A percentile compares a stretch with the other conserved stretches of the same genome.
These are phyloP conservation scores for Hypoxylon sp. DNA, from an alignment of 2,329 filamentous ascomycete species.

Conservation along the genomic window DNA sequence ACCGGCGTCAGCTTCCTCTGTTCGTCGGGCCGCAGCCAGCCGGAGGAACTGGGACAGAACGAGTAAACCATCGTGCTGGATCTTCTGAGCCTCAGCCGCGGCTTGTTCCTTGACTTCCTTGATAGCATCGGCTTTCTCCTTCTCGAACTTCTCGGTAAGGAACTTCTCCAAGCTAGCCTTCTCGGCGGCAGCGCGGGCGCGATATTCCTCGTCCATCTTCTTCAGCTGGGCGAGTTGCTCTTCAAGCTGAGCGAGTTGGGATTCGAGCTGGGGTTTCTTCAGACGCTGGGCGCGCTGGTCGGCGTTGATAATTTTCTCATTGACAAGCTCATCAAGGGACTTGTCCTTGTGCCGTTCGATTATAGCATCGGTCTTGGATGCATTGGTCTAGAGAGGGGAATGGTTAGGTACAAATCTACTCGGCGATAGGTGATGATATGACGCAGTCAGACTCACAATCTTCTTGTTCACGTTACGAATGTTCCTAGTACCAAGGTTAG, in stretches of 20 bases:
- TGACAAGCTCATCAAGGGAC: constrained; percentile 79
- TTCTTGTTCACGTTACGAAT: constrained; percentile 96
- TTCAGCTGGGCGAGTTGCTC: constrained; percentile 80
- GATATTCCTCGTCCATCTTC: constrained; percentile 80
- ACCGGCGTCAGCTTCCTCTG: constrained; percentile 73
- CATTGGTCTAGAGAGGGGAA: constrained; percentile 67
- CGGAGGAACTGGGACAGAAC: constrained; percentile 83
- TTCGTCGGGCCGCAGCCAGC: constrained; percentile 80
- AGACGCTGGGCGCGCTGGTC: constrained; percentile 82
- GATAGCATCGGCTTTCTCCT: constrained; percentile 66
- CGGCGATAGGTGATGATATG: constrained; percentile 32
- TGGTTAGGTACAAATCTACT: constrained; percentile 31
- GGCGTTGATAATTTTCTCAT: constrained; percentile 78
- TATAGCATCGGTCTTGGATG: constrained; percentile 77
- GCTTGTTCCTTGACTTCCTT: constrained; percentile 68
- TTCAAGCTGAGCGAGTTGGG: constrained; percentile 76
- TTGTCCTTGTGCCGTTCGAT: constrained; percentile 77
- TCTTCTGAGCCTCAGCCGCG: constrained; percentile 65
- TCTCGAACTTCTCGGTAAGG: constrained; percentile 63
- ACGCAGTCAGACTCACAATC: constrained; percentile 71
- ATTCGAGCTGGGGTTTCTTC: constrained; percentile 80
- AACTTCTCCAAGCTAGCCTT: constrained; percentile 72
- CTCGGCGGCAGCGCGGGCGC: constrained; percentile 68
- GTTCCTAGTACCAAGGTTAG: constrained; percentile 67
- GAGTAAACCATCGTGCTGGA: constrained; percentile 74